Conservation (phyloP, 192 early-diverging fungal species). For the Coemansia sp. region DNA sequence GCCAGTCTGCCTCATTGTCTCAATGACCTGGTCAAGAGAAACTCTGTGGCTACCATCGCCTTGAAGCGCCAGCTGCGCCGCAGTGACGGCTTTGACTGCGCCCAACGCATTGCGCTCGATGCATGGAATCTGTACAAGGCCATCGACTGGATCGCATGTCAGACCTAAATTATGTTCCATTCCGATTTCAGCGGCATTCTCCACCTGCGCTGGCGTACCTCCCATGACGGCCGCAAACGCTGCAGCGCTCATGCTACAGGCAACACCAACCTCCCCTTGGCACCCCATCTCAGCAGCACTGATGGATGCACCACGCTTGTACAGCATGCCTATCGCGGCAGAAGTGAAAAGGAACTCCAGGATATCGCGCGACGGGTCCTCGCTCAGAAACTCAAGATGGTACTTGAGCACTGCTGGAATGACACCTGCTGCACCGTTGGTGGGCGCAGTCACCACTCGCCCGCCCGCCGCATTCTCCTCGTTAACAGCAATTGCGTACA, state of each 20-base stretch:
- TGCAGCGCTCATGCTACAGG: slow-evolving; percentile 95
- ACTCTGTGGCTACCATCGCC: slow-evolving; percentile 90
- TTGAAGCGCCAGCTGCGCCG: slow-evolving; percentile 91
- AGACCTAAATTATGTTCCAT: slow-evolving; percentile 88
- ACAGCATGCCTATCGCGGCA: slow-evolving; percentile 94
- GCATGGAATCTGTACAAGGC: slow-evolving; percentile 94
- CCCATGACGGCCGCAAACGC: slow-evolving; percentile 97
- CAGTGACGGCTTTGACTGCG: slow-evolving; percentile 94
- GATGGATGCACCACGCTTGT: slow-evolving; percentile 92
- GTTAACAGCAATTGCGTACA: slow-evolving; percentile 95
- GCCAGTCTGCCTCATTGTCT: slow-evolving; percentile 93
- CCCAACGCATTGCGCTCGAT: slow-evolving; percentile 94
- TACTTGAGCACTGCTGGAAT: slow-evolving; percentile 95
- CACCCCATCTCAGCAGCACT: slow-evolving; percentile 97
- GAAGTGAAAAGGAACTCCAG: slow-evolving; percentile 92
- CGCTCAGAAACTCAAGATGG: slow-evolving; percentile 93
- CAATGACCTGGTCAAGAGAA: slow-evolving; percentile 92
- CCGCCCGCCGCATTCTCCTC: slow-evolving; percentile 86
- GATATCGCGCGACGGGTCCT: slow-evolving; percentile 77
- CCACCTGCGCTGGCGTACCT: slow-evolving; percentile 82
- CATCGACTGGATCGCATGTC: slow-evolving; percentile 88
- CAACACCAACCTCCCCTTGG: slow-evolving; percentile 97
- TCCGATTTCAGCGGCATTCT: slow-evolving; percentile 95
- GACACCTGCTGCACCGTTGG: slow-evolving; percentile 92
- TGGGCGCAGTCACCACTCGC: slow-evolving; percentile 90